Evolutionary conservation across 2,329 filamentous ascomycete species (phyloP).

Genomic region (Cryphonectria carpinicola): DNA sequence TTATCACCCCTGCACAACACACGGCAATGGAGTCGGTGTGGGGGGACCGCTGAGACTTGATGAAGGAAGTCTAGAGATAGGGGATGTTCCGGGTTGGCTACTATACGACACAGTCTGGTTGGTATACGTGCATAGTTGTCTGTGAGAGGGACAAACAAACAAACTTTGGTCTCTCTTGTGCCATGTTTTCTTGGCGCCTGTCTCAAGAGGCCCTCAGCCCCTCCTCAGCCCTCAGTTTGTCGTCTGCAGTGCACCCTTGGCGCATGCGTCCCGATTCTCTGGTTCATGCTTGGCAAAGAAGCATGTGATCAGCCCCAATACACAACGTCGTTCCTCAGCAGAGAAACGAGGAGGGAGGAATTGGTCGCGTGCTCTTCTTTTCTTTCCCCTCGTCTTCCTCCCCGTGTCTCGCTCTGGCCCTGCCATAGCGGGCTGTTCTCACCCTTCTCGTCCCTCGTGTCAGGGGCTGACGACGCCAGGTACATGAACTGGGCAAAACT

Average conservation of each 20-base stretch:
- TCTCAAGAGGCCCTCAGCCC: background rate
- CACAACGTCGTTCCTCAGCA: background rate
- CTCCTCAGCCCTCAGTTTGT: background rate
- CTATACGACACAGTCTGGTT: background rate
- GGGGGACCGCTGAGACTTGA: constrained; percentile 3
- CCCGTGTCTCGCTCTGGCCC: background rate
- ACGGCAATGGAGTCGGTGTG: background rate
- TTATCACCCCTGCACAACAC: background rate
- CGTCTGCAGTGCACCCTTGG: constrained; percentile 1
- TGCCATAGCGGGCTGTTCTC: background rate
- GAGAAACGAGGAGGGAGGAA: background rate
- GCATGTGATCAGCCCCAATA: constrained; percentile 4
- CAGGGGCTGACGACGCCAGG: background rate
- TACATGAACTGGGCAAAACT: background rate
- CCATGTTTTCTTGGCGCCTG: background rate
- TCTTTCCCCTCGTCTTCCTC: too few species aligned
- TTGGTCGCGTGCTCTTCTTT: background rate
- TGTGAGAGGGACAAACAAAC: background rate
- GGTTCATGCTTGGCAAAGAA: constrained; percentile 17
- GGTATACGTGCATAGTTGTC: background rate
- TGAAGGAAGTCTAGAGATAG: constrained; percentile 20
- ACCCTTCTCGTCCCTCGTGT: too few species aligned
- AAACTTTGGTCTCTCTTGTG: background rate
- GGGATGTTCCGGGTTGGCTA: constrained; percentile 21
- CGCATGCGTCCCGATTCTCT: constrained; percentile 21